phyloP scores from a whole-genome alignment of 495 filamentous ascomycete species.

The Venustampulla echinocandica region DNA sequence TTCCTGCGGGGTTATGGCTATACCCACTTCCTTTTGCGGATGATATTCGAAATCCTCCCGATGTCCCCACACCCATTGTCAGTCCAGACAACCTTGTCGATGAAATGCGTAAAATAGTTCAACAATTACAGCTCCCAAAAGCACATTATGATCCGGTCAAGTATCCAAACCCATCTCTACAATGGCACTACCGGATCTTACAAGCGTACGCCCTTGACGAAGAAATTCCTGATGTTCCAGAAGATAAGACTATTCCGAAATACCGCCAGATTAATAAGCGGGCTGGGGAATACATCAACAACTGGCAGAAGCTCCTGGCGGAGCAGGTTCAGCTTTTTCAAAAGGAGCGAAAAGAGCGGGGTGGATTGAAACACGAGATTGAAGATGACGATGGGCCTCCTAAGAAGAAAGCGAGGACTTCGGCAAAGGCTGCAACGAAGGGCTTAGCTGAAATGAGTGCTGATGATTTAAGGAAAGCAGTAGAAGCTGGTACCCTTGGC shows the following conservation, averaged over 20 bases:
- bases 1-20: slow-evolving; percentile 85
- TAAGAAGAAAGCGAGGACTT: slow-evolving; percentile 11
- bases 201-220: slow-evolving; percentile 91
- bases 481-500: slow-evolving; percentile 49
- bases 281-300: slow-evolving; percentile 63
- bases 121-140: slow-evolving; percentile 85
- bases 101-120: slow-evolving; percentile 68
- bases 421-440: not conserved
- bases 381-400: slow-evolving; percentile 11
- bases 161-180: slow-evolving; percentile 89
- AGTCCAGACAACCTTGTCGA: slow-evolving; percentile 67
- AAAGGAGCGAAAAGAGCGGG: slow-evolving; percentile 32
- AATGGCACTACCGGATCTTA: slow-evolving; percentile 96
- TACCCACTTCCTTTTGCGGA: slow-evolving; percentile 84
- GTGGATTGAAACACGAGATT: slow-evolving; percentile 26
- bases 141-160: slow-evolving; percentile 71
- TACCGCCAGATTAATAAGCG: slow-evolving; percentile 73
- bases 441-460: slow-evolving; percentile 21
- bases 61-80: slow-evolving; percentile 36
- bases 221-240: slow-evolving; percentile 60
- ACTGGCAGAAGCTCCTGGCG: slow-evolving; percentile 65
- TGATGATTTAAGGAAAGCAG: slow-evolving; percentile 52
- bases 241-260: slow-evolving; percentile 78
- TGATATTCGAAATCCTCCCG: slow-evolving; percentile 71
- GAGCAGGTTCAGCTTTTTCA: slow-evolving; percentile 31